Evolutionary conservation across 768 basidiomycete genomes (phyloP), one percentile per base, ranked within the genome.

Genomic region (Lanmaoa rubissima): DNA sequence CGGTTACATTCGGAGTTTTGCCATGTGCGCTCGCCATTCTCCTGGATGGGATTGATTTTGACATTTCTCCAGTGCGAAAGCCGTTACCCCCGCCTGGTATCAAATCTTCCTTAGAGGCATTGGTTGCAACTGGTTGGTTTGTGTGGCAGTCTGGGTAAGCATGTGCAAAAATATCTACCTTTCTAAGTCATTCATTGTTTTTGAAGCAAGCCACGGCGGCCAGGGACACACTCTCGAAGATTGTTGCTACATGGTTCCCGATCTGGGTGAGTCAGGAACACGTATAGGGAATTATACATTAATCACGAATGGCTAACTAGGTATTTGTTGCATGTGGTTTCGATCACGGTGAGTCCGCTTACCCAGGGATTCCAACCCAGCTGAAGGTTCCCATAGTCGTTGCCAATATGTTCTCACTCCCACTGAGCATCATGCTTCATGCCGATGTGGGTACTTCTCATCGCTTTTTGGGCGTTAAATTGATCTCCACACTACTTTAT

Each of bases 101-200:
- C 82, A 90, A 65, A 85, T 90, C 38, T 84, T 90, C 71, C 70
- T 90, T 19, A 76, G 87, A 16, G 88, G 87, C 0, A 87, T 90
- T 59, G 88, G 81, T 7, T 90, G 88, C 61, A 90, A 90, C 61
- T 90, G 86, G 87, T 76, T 90, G 1, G 88, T 90, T 38, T 86
- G 79, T 57, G 71, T 88, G 6, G 88, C 87, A 2, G 75, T 90
- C 53, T 90, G 88, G 87, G 88, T 87, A 54, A 31, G 85, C 70
- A 19, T 24, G 38, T 24, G 3, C 26, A 14, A 38, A 5, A 48
- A 31, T 46, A 4, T 31, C 19, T n/a, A 11, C 11, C 13, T 36
- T 48, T 8, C 39, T n/a, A 28, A 28, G 6, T 50, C 16, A 42
- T 34, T 58, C 38, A 63, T 48, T 31, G 17, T 35, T 52, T 51